Conservation (phyloP, 441 rosid species). For the Gossypium armourianum region DNA sequence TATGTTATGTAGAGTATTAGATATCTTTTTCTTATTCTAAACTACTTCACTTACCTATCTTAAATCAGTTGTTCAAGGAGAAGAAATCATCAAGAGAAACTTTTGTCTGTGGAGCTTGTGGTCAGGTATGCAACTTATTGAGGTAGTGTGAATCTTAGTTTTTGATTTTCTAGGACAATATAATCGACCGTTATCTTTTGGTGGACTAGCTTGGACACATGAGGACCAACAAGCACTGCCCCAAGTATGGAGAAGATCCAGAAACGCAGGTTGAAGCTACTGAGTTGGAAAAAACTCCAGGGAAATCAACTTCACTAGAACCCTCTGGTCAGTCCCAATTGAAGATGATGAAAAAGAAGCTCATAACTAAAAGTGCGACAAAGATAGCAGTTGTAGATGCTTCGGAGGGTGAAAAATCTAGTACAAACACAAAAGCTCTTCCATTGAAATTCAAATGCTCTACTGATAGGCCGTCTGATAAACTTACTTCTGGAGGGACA, state of each 20-base stretch:
- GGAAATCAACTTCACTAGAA: constrained; percentile 44
- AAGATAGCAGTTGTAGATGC: constrained; percentile 42
- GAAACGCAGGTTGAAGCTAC: constrained; percentile 45
- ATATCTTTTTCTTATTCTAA: background rate
- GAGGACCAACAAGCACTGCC: constrained; percentile 98
- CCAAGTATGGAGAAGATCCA: constrained; percentile 73
- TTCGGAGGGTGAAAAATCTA: constrained; percentile 45
- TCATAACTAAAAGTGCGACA: constrained; percentile 31
- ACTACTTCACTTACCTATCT: constrained; percentile 13
- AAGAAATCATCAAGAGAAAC: constrained; percentile 89
- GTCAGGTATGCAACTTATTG: constrained; percentile 51
- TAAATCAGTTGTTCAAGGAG: constrained; percentile 59
- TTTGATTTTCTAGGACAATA: constrained; percentile 12
- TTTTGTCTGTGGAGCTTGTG: constrained; percentile 91
- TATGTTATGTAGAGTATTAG: background rate
- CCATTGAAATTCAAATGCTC: constrained; percentile 75
- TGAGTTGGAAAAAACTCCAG: constrained; percentile 48
- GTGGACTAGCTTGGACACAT: constrained; percentile 82
- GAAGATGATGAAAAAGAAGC: constrained; percentile 53
- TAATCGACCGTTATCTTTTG: constrained; percentile 15
- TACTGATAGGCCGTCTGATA: constrained; percentile 43
- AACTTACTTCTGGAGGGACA: constrained; percentile 31
- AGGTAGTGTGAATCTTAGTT: constrained; percentile 10
- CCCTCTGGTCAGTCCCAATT: constrained; percentile 41
- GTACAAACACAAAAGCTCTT: constrained; percentile 42